phyloP scores from a whole-genome alignment of 1,139 yeast species.

The Blastobotrys persicus region DNA sequence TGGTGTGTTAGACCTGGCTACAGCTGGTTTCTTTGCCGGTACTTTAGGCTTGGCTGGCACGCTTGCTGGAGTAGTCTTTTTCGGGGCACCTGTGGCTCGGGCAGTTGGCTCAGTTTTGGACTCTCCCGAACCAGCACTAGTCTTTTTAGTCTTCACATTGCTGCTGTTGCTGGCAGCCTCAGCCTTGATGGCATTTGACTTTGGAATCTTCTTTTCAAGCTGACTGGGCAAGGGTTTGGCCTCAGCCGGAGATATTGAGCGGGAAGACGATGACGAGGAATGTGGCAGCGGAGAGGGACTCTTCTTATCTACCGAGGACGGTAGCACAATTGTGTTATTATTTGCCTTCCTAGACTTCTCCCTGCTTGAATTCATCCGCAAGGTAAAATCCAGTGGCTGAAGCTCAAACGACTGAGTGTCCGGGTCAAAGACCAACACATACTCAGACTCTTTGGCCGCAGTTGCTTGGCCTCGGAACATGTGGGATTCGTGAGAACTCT shows the following conservation, averaged over 20 bases:
- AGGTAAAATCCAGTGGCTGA: constrained; percentile 29
- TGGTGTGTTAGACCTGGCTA: no score
- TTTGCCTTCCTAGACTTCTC: constrained; percentile 24
- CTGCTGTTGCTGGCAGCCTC: not conserved
- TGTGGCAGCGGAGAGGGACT: constrained; percentile 3
- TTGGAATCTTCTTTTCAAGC: not conserved
- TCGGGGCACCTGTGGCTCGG: no score
- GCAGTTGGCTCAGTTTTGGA: not conserved
- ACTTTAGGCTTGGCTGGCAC: constrained; percentile 3
- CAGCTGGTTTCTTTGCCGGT: not conserved
- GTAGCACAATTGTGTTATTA: constrained; percentile 1
- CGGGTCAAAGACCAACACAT: constrained; percentile 34
- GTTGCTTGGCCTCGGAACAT: constrained; percentile 32
- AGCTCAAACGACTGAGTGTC: constrained; percentile 29
- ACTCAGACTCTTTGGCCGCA: constrained; percentile 34
- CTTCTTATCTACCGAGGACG: not conserved
- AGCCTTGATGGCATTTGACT: not conserved
- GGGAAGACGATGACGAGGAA: constrained; percentile 3
- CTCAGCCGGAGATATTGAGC: constrained; percentile 10
- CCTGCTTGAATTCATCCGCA: constrained; percentile 32
- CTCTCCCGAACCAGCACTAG: not conserved
- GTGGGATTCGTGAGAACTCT: constrained; percentile 16
- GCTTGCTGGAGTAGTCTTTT: not conserved
- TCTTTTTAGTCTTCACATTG: not conserved
- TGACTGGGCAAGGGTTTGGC: not conserved